Evolutionary conservation across 768 basidiomycete species (phyloP).

Genomic region (Russula sp.): DNA sequence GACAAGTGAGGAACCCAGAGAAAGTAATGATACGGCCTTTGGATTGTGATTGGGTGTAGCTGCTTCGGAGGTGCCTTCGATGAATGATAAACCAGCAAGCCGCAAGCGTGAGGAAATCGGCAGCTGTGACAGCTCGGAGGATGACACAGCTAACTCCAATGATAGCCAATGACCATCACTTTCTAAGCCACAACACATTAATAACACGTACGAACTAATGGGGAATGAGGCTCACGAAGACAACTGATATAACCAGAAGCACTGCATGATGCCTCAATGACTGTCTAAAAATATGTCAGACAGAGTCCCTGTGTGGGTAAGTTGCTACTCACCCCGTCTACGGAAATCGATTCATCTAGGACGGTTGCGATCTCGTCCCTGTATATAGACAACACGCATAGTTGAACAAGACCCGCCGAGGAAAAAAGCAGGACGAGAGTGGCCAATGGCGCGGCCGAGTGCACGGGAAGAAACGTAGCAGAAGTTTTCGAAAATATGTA

Average conservation of each 20-base stretch:
- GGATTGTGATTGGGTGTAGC: not conserved
- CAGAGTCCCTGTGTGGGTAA: not conserved
- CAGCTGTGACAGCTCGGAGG: not conserved
- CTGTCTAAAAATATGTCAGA: constrained; percentile 18
- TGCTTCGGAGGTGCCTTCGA: not conserved
- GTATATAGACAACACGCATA: constrained; percentile 24
- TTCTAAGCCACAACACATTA: constrained; percentile 28
- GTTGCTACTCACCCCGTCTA: constrained; percentile 7
- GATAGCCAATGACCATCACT: constrained; percentile 38
- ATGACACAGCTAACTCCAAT: constrained; percentile 25
- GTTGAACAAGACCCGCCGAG: not conserved
- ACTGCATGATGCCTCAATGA: constrained; percentile 29
- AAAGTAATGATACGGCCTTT: constrained; percentile 34
- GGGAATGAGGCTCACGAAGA: constrained; percentile 24
- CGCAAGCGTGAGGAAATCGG: constrained; percentile 1
- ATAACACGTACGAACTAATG: not conserved
- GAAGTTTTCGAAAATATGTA: constrained; percentile 28
- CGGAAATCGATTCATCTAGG: not conserved
- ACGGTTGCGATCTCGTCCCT: not conserved
- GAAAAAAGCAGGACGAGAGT: constrained; percentile 20
- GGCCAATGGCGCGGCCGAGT: constrained; percentile 9
- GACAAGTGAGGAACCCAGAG: constrained; percentile 51
- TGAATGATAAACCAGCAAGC: constrained; percentile 15
- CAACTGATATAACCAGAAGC: constrained; percentile 27
- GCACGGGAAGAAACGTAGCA: constrained; percentile 26